Base-by-base conservation (phyloP, 495 filamentous ascomycete genomes). In the Cercophora sp. region DNA sequence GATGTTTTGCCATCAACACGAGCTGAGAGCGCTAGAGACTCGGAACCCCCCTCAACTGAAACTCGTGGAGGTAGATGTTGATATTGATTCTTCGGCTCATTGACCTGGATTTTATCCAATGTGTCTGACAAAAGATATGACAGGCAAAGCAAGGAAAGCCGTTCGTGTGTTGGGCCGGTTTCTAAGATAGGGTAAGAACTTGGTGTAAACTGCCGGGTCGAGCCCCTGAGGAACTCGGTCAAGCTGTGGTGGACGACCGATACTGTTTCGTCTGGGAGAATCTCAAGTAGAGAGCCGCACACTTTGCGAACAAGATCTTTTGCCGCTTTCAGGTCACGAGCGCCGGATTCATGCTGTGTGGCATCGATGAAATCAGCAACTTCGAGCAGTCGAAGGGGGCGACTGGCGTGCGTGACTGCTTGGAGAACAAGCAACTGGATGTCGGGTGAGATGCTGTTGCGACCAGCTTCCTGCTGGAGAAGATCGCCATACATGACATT, bases 191-290 rank as follows among this genome's bases (percentile, higher is more conserved):
- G 69, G 51, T 61, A 71, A 15, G 47, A 52, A 23, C 16, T 41
- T 20, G 16, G n/a, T 3, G n/a, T 22, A 19, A 22, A 35, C 11
- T 37, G 5, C 44, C 61, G 56, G n/a, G 51, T 62, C 0, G 48
- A 36, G 9, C 57, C 62, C 5, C 19, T 43, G 15, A 80, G 65
- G 59, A 71, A 80, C 50, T 80, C 79, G 1, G 76, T 79, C 20
- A 80, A 70, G n/a, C 77, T 79, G 56, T 80, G 79, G 39, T 82
- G 79, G 24, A 80, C 64, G 4, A 80, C 65, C 11, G 55, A 70
- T 15, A 80, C 63, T 0, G 73, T 76, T 52, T 80, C 77, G 41
- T 80, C 74, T 11, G 65, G 61, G 2, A 73, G 60, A 22, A 80
- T 68, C 48, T 80, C 72, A 0, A 82, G 63, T 22, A 82, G 60